Base-by-base conservation (phyloP, 106 monocot species). In the Agapanthus africanus region DNA sequence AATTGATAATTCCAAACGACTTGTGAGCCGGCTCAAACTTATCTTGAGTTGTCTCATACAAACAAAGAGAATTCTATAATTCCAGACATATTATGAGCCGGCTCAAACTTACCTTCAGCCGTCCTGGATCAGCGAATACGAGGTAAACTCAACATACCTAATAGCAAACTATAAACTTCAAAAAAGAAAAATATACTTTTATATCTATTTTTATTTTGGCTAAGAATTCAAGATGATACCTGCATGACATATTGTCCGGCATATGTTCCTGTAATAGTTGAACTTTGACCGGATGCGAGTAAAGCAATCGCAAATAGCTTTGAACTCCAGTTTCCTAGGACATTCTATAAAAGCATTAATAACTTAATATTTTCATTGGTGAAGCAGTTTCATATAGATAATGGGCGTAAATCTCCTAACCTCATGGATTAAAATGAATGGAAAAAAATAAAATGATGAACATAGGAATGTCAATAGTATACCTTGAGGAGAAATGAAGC, bases 191-290 rank as follows among this genome's bases (percentile, higher is more conserved):
- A n/a, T n/a, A n/a, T n/a, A n/a, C n/a, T n/a, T n/a, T n/a, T n/a
- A n/a, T n/a, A n/a, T n/a, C n/a, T n/a, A n/a, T n/a, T n/a, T n/a
- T n/a, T n/a, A n/a, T n/a, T n/a, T n/a, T n/a, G n/a, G n/a, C n/a
- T n/a, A n/a, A n/a, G n/a, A n/a, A n/a, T n/a, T 21, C 6, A 59
- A 65, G n/a, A 56, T 42, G 39, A 61, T 76, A 94, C 95, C 95
- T 95, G 95, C 95, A 95, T 95, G 65, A 95, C 91, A 83, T 95
- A 95, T 76, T 95, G 95, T 56, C 95, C 95, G 59, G 95, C 95
- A 72, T 91, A 95, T n/a, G 95, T 95, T 71, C 95, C 95, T 57
- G 95, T 95, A 21, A 95, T 91, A 40, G 95, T 95, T 69, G 95
- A 95, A 69, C 95, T 95, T 66, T 95, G 95, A 34, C 95, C 95